Percentiles rank a stretch among this genome's conserved stretches.
These are phyloP conservation scores for Fusarium algeriense DNA, from an alignment of 2,329 filamentous ascomycete genomes.

Conservation along the genomic window DNA sequence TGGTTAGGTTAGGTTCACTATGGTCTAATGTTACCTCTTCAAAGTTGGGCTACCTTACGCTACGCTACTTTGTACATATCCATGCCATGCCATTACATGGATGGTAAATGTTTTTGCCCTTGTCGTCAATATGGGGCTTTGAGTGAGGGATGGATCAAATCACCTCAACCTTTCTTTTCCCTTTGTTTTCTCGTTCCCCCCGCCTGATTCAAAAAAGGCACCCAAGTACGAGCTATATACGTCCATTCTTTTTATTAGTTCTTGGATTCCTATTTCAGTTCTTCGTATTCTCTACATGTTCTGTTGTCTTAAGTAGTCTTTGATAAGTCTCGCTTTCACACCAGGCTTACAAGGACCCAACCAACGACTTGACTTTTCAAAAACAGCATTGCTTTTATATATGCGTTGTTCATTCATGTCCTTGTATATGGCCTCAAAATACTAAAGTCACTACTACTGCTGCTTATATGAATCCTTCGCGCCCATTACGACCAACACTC, in stretches of 20 bases:
- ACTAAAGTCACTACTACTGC: background rate
- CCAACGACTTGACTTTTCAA: background rate
- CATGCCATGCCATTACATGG: conserved; percentile 40
- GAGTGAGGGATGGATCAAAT: conserved; percentile 17
- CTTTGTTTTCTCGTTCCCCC: conserved; percentile 23
- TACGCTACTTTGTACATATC: conserved; percentile 30
- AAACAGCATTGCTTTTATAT: conserved; percentile 2
- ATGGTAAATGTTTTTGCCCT: conserved; percentile 34
- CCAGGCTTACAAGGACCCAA: background rate
- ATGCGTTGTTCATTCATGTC: conserved; percentile 1
- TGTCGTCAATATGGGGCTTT: conserved; percentile 38
- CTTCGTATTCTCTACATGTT: conserved; percentile 7
- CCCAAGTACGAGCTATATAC: background rate
- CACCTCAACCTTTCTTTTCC: conserved; percentile 20
- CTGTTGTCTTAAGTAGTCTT: background rate
- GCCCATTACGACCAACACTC: conserved; percentile 8
- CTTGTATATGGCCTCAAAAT: conserved; percentile 4
- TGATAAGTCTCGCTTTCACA: background rate
- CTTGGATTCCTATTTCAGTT: conserved; percentile 19
- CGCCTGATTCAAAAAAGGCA: conserved; percentile 2
- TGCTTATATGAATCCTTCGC: conserved; percentile 9
- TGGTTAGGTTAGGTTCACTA: conserved; percentile 6
- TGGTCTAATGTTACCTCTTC: conserved; percentile 27
- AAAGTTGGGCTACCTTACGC: conserved; percentile 3
- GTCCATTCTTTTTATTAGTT: conserved; percentile 16